phyloP scores from a whole-genome alignment of 345 rosid species.

The Salix arbutifolia region DNA sequence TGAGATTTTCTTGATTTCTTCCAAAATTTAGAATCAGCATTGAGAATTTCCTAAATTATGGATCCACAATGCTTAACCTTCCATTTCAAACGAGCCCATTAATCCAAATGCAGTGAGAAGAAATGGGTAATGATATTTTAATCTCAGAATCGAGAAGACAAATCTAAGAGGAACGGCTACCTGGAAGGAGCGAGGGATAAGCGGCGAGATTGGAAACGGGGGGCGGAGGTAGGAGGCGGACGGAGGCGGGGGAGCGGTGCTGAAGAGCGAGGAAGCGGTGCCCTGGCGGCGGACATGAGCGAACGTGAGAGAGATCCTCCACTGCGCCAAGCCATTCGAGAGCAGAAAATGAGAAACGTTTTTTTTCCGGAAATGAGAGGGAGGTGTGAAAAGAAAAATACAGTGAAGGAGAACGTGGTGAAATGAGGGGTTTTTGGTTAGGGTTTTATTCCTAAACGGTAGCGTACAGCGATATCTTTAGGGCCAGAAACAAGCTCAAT shows the following conservation, averaged over 20 bases:
- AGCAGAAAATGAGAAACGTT: not conserved
- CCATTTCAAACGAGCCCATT: not conserved
- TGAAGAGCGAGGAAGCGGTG: slow-evolving; percentile 54
- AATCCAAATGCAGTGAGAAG: not conserved
- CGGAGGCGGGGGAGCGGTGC: slow-evolving; percentile 65
- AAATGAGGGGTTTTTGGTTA: not conserved
- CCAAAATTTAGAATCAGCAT: not conserved
- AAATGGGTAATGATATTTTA: not conserved
- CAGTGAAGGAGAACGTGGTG: too few species aligned
- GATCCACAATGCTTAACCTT: not conserved
- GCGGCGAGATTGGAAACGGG: slow-evolving; percentile 63
- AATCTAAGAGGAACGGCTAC: slow-evolving; percentile 22
- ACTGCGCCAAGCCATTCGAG: slow-evolving; percentile 46
- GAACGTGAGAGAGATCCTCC: slow-evolving; percentile 47
- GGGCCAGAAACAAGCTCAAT: not conserved
- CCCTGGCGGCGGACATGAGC: slow-evolving; percentile 48
- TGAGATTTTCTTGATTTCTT: not conserved
- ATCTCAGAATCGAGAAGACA: not conserved
- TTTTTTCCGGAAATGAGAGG: not conserved
- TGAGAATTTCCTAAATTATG: not conserved
- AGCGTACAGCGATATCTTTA: not conserved
- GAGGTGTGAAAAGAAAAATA: not conserved
- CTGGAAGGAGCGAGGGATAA: slow-evolving; percentile 57
- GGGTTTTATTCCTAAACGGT: slow-evolving; percentile 9
- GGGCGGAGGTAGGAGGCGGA: slow-evolving; percentile 42